A percentile compares a stretch with the other conserved stretches of the same genome.
Evolutionary conservation across 208 protist species (phyloP).

Genomic region (Novymonas esmeraldas): DNA sequence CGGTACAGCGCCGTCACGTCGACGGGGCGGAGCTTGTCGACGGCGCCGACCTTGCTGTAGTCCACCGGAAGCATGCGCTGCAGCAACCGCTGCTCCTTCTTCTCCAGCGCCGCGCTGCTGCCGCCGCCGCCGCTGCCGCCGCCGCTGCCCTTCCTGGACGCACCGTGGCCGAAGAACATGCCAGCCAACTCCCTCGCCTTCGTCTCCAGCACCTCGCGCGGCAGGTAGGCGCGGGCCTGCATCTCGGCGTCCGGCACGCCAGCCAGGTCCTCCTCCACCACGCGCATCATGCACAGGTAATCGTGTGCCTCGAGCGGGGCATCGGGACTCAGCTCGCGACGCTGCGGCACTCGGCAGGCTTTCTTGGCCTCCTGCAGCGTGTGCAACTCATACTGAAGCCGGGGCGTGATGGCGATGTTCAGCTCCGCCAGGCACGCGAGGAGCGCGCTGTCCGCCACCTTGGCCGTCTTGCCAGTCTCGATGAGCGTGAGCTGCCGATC

Average conservation of each 20-base stretch:
- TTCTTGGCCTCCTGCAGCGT: constrained; percentile 64
- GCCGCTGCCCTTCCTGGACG: constrained; percentile 12
- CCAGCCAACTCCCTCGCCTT: constrained; percentile 54
- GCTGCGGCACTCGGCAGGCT: constrained; percentile 46
- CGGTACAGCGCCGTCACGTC: constrained; percentile 80
- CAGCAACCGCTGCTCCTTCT: constrained; percentile 81
- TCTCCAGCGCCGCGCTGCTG: constrained; percentile 43
- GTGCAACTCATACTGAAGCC: constrained; percentile 63
- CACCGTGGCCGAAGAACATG: constrained; percentile 36
- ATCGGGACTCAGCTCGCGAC: constrained; percentile 77
- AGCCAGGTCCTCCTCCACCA: constrained; percentile 75
- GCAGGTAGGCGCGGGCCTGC: constrained; percentile 76
- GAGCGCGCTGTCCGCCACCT: constrained; percentile 58
- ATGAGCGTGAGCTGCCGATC: constrained; percentile 81
- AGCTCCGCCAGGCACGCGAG: constrained; percentile 60
- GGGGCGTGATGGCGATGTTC: constrained; percentile 51
- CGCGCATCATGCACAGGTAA: constrained; percentile 89
- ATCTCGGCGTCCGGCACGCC: constrained; percentile 77
- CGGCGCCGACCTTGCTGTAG: constrained; percentile 69
- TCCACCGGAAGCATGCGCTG: constrained; percentile 72
- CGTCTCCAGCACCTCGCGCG: constrained; percentile 55
- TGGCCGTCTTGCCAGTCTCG: constrained; percentile 74
- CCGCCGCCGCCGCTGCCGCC: constrained; percentile 1
- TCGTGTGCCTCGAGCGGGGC: constrained; percentile 76
- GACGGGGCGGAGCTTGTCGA: constrained; percentile 83